Conservation (phyloP, 2,329 filamentous ascomycete species). For the Colletotrichum lini region DNA sequence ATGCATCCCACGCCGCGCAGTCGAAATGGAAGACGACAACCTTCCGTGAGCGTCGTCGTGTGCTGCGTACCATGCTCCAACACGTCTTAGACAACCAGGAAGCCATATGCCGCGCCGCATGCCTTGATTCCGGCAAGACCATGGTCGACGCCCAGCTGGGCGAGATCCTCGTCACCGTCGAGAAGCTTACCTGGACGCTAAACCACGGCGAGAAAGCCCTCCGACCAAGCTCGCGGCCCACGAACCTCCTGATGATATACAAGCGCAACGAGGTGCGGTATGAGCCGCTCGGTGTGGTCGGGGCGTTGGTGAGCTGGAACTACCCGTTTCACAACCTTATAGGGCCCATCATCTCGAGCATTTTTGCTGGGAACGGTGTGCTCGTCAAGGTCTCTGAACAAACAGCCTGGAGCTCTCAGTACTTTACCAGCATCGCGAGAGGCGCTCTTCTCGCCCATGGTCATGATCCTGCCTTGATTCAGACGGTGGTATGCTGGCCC, state of each 20-base stretch:
- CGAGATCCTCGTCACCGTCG: constrained; percentile 92
- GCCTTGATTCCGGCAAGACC: constrained; percentile 95
- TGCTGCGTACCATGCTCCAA: constrained; percentile 85
- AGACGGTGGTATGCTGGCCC: constrained; percentile 91
- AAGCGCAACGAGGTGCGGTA: constrained; percentile 93
- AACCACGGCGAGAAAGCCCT: constrained; percentile 89
- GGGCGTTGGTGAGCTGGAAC: constrained; percentile 97
- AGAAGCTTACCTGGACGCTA: constrained; percentile 96
- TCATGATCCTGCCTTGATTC: constrained; percentile 84
- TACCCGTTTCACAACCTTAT: constrained; percentile 97
- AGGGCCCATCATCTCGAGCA: constrained; percentile 88
- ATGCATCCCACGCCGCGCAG: constrained; percentile 82
- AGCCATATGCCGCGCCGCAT: constrained; percentile 86
- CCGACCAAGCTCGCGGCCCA: constrained; percentile 79
- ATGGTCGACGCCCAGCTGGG: constrained; percentile 94
- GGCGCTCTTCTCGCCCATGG: constrained; percentile 87
- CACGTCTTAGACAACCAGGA: constrained; percentile 92
- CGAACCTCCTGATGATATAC: constrained; percentile 94
- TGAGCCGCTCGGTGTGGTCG: constrained; percentile 93
- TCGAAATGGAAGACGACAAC: constrained; percentile 81
- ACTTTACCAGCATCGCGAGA: constrained; percentile 85
- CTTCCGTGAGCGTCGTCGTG: constrained; percentile 82
- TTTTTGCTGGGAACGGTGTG: constrained; percentile 93
- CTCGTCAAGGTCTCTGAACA: constrained; percentile 96
- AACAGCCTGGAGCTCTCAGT: constrained; percentile 91